These are phyloP conservation scores for Ilyonectria robusta DNA, from an alignment of 2,329 filamentous ascomycete genomes.

Conservation along the genomic window DNA sequence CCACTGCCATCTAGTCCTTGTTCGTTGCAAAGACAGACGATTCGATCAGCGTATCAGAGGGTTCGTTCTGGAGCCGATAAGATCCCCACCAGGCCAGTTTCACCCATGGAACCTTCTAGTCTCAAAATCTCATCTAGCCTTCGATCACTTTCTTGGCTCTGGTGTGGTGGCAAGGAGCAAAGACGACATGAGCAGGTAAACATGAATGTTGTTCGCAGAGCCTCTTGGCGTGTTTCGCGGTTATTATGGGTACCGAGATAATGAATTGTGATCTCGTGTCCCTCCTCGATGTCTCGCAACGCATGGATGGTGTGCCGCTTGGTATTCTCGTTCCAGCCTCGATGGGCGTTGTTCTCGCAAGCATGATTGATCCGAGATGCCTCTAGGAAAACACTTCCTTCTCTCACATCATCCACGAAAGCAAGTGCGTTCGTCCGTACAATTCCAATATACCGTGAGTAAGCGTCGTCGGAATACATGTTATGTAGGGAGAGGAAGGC, in stretches of 20 bases:
- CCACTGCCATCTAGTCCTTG: not conserved
- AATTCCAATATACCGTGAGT: conserved; percentile 10
- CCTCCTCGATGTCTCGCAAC: conserved; percentile 39
- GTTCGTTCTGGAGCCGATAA: not conserved
- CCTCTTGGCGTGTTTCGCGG: conserved; percentile 2
- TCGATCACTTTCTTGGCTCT: conserved; percentile 8
- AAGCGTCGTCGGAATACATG: not conserved
- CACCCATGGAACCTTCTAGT: not conserved
- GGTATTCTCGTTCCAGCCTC: conserved; percentile 41
- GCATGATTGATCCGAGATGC: conserved; percentile 49
- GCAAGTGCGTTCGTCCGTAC: conserved; percentile 28
- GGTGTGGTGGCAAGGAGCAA: conserved; percentile 17
- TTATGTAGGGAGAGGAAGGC: conserved; percentile 22
- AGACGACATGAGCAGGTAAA: conserved; percentile 30
- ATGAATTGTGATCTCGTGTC: conserved; percentile 44
- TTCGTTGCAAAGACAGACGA: not conserved
- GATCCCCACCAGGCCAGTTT: not conserved
- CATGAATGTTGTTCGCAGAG: not conserved
- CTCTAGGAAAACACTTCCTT: conserved; percentile 38
- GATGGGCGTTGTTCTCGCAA: conserved; percentile 45
- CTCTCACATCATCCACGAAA: not conserved
- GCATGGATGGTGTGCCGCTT: conserved; percentile 43
- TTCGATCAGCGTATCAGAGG: not conserved
- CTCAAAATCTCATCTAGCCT: conserved; percentile 8
- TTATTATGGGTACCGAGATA: conserved; percentile 23